These are phyloP conservation scores for Podila epigama DNA, from an alignment of 192 early-diverging fungal species.

Conservation along the genomic window DNA sequence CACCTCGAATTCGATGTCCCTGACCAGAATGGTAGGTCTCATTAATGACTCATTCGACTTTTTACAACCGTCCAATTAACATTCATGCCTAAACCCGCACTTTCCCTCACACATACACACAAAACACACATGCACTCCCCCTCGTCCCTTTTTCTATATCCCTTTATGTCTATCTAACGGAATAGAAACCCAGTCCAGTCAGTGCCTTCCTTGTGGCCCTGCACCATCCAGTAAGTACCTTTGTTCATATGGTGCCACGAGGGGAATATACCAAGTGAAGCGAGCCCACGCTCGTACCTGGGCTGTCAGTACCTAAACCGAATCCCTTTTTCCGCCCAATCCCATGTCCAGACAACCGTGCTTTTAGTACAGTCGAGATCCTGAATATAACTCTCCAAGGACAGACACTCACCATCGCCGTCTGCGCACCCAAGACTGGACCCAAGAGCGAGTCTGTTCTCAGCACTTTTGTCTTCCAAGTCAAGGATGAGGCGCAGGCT, in stretches of 20 bases:
- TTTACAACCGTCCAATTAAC: neutral
- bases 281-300: neutral
- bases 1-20: conserved; percentile 31
- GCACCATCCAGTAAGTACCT: conserved; percentile 6
- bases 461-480: conserved; percentile 14
- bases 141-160: neutral
- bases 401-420: conserved; percentile 6
- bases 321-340: neutral
- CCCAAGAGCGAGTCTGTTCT: conserved; percentile 29
- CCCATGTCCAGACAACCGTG: neutral
- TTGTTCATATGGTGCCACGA: neutral
- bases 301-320: neutral
- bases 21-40: conserved; percentile 25
- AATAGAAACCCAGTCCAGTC: conserved; percentile 13
- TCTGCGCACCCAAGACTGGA: conserved; percentile 16
- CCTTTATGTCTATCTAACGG: neutral
- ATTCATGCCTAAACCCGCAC: neutral
- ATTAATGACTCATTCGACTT: too few species aligned
- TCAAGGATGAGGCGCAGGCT: conserved; percentile 26
- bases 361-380: conserved; percentile 28
- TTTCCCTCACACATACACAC: neutral
- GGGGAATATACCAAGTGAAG: too few species aligned
- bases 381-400: conserved; percentile 22
- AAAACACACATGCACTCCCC: neutral
- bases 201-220: conserved; percentile 34